phyloP scores from a whole-genome alignment of 2,329 filamentous ascomycete genomes.

The Epichloe aotearoae region DNA sequence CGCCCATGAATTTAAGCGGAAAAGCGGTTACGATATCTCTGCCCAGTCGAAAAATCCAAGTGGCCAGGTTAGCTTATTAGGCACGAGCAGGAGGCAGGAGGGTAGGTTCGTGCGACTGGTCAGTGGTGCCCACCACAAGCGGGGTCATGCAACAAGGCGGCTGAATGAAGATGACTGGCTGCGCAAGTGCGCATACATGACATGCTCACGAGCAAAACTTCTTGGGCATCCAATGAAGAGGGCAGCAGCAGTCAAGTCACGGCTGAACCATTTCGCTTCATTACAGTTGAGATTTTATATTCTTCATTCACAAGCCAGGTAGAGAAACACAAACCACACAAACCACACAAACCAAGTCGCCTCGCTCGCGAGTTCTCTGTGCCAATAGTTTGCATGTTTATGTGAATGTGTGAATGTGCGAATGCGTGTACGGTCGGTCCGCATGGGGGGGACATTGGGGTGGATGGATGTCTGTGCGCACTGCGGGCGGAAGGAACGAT shows the following conservation, averaged over 20 bases:
- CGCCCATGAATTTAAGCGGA: not conserved
- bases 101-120: not conserved
- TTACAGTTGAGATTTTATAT: too few species aligned
- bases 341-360: too few species aligned
- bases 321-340: too few species aligned
- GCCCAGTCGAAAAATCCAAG: not conserved
- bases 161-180: too few species aligned
- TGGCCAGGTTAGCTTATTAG: not conserved
- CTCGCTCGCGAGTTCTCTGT: not conserved
- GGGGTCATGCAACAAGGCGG: not conserved
- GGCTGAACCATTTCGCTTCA: too few species aligned
- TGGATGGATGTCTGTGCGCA: not conserved
- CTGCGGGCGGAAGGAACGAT: not conserved
- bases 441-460: too few species aligned
- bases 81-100: not conserved
- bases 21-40: not conserved
- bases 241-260: too few species aligned
- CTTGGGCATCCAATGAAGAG: too few species aligned
- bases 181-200: too few species aligned
- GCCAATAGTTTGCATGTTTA: not conserved
- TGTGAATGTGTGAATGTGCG: not conserved
- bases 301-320: too few species aligned
- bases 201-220: too few species aligned
- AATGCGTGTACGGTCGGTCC: too few species aligned
- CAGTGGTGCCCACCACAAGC: not conserved